phyloP scores from a whole-genome alignment of 768 basidiomycete species.

The Amanita rubescens region DNA sequence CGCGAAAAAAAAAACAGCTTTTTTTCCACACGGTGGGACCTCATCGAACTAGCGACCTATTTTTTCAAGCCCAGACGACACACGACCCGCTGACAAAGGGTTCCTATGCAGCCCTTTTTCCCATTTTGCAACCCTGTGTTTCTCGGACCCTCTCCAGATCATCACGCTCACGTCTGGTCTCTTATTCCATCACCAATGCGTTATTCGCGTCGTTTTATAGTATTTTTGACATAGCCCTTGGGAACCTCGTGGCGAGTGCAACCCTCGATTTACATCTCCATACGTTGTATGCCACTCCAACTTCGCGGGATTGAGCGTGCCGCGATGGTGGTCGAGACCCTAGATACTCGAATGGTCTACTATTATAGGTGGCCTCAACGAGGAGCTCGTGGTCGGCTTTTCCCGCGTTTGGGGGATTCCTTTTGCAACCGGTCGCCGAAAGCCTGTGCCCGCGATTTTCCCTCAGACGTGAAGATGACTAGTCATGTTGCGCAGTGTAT shows the following conservation, averaged over 20 bases:
- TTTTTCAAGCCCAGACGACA: background rate
- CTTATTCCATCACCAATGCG: background rate
- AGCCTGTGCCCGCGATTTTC: too few species aligned
- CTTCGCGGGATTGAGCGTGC: background rate
- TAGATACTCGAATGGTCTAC: too few species aligned
- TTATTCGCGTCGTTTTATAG: background rate
- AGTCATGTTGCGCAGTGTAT: too few species aligned
- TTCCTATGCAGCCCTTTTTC: background rate
- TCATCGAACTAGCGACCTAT: background rate
- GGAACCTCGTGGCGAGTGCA: background rate
- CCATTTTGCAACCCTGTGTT: background rate
- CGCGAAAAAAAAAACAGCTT: background rate
- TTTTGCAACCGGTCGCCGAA: too few species aligned
- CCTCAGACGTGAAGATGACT: too few species aligned
- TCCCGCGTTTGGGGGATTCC: too few species aligned
- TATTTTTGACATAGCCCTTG: background rate
- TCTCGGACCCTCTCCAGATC: background rate
- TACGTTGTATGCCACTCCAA: background rate
- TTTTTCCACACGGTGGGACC: background rate
- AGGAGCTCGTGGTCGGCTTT: background rate
- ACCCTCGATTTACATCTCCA: background rate
- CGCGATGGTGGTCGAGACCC: background rate
- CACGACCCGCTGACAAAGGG: background rate
- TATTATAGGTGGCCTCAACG: background rate
- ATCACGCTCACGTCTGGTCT: background rate